Evolutionary conservation across 345 rosid species (phyloP).

Genomic region (Syzygium aromaticum): DNA sequence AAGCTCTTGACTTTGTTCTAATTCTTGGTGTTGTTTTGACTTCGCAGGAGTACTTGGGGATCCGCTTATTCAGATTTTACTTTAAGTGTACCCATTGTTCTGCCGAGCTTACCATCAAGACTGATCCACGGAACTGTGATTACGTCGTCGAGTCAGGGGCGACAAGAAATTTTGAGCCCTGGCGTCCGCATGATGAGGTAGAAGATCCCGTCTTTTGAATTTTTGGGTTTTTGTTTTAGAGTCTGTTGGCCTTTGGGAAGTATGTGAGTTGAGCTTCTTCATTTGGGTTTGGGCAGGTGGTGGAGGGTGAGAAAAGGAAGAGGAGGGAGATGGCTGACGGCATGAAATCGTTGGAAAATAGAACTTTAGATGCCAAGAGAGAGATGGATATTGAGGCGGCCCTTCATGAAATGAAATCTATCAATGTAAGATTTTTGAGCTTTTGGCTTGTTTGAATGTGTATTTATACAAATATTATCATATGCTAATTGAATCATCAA

Average conservation of each 20-base stretch:
- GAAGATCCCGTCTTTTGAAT: no score
- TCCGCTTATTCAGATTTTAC: conserved; percentile 71
- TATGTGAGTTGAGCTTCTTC: no score
- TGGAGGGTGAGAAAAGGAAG: conserved; percentile 40
- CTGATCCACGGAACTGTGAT: conserved; percentile 91
- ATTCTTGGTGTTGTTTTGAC: no score
- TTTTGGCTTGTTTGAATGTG: not conserved
- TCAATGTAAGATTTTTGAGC: conserved; percentile 13
- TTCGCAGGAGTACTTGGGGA: conserved; percentile 49
- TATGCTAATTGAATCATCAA: no score
- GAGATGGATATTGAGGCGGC: conserved; percentile 91
- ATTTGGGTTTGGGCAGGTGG: not conserved
- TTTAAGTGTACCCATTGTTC: conserved; percentile 87
- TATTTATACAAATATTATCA: no score
- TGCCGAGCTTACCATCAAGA: conserved; percentile 73
- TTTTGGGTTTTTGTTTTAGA: no score
- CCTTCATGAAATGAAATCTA: conserved; percentile 84
- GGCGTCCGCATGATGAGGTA: conserved; percentile 91
- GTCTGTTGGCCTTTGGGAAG: no score
- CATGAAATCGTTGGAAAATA: conserved; percentile 77
- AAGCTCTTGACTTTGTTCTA: no score
- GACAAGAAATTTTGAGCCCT: conserved; percentile 71
- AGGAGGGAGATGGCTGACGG: conserved; percentile 80
- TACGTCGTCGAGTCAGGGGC: conserved; percentile 82
- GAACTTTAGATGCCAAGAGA: conserved; percentile 76